Conservation (phyloP, 179 eudicot genomes). For the Corrigiola litoralis region DNA sequence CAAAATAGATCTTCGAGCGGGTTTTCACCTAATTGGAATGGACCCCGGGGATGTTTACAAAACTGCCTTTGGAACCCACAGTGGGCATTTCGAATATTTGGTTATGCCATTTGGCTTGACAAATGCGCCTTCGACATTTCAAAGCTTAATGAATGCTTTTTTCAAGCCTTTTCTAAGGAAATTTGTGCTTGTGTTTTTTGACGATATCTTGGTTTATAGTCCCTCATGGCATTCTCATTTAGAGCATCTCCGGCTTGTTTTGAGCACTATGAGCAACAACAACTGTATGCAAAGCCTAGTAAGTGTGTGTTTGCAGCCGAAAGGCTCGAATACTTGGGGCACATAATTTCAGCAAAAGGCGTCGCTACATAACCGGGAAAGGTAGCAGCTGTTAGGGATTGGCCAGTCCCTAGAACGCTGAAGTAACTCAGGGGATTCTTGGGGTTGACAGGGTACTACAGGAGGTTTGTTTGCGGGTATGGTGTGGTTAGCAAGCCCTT, state of each 20-base stretch:
- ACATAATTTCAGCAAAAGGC: too few relatives aligned
- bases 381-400: background rate
- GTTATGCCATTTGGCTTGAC: background rate
- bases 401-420: background rate
- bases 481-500: too few relatives aligned
- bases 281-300: too few relatives aligned
- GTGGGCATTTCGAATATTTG: background rate
- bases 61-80: background rate
- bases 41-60: background rate
- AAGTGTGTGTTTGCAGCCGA: too few relatives aligned
- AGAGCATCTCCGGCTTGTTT: too few relatives aligned
- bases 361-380: background rate
- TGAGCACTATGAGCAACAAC: too few relatives aligned
- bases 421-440: background rate
- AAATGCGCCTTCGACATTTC: background rate
- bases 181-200: background rate
- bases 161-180: background rate
- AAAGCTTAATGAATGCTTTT: background rate
- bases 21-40: background rate
- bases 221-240: background rate
- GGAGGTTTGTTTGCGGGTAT: background rate
- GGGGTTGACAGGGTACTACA: background rate
- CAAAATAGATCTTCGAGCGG: background rate
- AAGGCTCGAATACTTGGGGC: too few relatives aligned
- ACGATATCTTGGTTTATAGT: background rate